phyloP scores from a whole-genome alignment of 1,284 basidiomycete species.

The Mycosarcoma mackinlayi region DNA sequence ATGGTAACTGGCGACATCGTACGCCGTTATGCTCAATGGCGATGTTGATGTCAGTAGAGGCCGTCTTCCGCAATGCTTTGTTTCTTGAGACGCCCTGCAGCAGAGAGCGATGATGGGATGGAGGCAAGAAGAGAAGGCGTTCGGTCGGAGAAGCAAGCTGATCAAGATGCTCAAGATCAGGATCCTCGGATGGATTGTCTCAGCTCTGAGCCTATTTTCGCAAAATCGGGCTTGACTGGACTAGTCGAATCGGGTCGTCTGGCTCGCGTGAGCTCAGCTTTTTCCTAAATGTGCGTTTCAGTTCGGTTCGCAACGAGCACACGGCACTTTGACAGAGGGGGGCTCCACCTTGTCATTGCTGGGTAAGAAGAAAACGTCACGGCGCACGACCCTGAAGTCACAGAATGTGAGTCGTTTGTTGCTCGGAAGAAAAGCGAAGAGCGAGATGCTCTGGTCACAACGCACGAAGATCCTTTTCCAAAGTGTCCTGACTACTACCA shows the following conservation, averaged over 20 bases:
- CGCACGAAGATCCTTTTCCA: background rate
- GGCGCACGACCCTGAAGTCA: constrained; percentile 5
- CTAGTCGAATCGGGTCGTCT: background rate
- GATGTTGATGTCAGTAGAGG: background rate
- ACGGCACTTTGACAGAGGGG: too few species aligned
- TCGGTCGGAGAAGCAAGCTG: background rate
- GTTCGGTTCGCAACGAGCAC: too few species aligned
- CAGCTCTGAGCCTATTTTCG: background rate
- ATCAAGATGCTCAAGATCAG: background rate
- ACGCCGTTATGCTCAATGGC: constrained; percentile 8
- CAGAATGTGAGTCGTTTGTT: too few species aligned
- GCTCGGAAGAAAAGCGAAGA: constrained; percentile 2
- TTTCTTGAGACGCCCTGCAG: constrained; percentile 2
- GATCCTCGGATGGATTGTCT: constrained; percentile 8
- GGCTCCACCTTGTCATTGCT: constrained; percentile 14
- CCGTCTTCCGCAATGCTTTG: constrained; percentile 1
- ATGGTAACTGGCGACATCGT: constrained; percentile 4
- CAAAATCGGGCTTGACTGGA: too few species aligned
- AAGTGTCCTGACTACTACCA: too few species aligned
- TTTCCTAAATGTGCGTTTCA: too few species aligned
- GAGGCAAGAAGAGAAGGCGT: background rate
- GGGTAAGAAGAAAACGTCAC: constrained; percentile 19
- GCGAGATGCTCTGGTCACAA: background rate
- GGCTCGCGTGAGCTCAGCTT: constrained; percentile 37
- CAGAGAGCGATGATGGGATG: constrained; percentile 13